Base-by-base conservation (phyloP, 192 early-diverging fungal genomes). In the Gaertneriomyces sp. region DNA sequence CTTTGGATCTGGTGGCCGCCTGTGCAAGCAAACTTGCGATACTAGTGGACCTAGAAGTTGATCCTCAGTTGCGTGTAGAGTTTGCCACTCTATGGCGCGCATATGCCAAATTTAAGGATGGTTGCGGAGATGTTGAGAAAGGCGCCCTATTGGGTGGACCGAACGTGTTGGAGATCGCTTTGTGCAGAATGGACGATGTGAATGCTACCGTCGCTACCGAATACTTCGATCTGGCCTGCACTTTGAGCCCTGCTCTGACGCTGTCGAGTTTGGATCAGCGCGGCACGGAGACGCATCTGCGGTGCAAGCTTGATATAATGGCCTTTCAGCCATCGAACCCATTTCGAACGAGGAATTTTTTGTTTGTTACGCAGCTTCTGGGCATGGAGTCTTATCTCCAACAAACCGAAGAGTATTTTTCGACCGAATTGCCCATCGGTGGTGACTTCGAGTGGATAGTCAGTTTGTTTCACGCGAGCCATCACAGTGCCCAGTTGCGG, bases 291-390 rank as follows among this genome's bases (percentile, higher is more conserved):
- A 33, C 25, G 25, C 25, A 33, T 33, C 25, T 33, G 25, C 25
- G 25, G 25, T 51, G n/a, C 20, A 51, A 51, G 6, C 16, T 11
- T 43, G 51, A 54, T 38, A 49, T 74, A 8, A 73, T 75, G 62
- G 60, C 73, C 5, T 49, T 69, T 11, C 83, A 85, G 19, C 78
- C 85, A 51, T 77, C 80, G 5, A 86, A 85, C 0, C 81, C 74
- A 1, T 92, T 90, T 59, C 70, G 85, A 49, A 74, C 86, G 38
- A 76, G 71, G 7, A 89, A 92, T 47, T 91, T 91, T 65, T 74
- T 83, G 39, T 65, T 82, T 42, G 80, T 88, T 0, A 68, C 84
- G 61, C 65, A 69, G 5, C 69, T 75, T 51, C 53, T 91, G 33
- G 83, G 78, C 6, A 79, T 88, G 76, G 74, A 67, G 5, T 14